Evolutionary conservation across 768 basidiomycete genomes (phyloP).

Genomic region (Lactifluus subvellereus): DNA sequence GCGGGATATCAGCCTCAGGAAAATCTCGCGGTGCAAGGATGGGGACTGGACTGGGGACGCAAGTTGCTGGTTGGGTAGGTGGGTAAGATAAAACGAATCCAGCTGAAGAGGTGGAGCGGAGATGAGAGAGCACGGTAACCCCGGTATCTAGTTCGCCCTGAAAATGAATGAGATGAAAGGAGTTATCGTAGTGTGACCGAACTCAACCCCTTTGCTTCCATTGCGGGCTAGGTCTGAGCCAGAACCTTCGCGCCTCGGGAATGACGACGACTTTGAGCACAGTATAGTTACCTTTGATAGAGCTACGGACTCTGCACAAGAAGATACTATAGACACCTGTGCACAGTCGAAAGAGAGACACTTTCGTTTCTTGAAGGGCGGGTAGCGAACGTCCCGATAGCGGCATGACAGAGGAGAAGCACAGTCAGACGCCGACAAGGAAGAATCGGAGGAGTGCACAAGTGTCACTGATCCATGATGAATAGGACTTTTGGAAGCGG

Average conservation of each 20-base stretch:
- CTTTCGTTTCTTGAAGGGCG: conserved; percentile 7
- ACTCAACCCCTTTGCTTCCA: background rate
- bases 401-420: background rate
- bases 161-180: background rate
- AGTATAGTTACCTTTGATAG: background rate
- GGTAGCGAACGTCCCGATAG: background rate
- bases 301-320: background rate
- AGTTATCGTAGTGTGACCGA: too few relatives aligned
- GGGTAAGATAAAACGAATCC: background rate
- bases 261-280: background rate
- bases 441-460: background rate
- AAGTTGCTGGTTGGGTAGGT: conserved; percentile 9
- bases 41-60: conserved; percentile 2
- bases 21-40: background rate
- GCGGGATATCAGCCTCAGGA: background rate
- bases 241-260: background rate
- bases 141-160: background rate
- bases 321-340: background rate
- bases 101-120: background rate
- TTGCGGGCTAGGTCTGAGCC: background rate
- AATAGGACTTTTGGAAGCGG: background rate
- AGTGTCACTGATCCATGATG: background rate
- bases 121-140: background rate
- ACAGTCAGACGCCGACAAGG: conserved; percentile 12
- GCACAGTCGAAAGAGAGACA: background rate